phyloP scores from a whole-genome alignment of 139 green algal species.

The Dunaliella primolecta region DNA sequence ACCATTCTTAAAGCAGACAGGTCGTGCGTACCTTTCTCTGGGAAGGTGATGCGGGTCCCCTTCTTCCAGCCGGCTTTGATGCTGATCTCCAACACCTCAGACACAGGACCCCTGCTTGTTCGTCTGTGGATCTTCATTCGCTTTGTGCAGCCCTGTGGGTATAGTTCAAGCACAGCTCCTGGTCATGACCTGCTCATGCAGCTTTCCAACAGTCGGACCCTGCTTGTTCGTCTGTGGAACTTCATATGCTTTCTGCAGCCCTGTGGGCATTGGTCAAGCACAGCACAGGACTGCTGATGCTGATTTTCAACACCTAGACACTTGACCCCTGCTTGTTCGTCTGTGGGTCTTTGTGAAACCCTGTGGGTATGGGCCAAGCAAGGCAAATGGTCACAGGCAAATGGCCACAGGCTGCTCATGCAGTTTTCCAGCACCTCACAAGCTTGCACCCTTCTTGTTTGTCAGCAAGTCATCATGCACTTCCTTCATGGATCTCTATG shows the following conservation, averaged over 20 bases:
- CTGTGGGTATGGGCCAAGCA: not conserved
- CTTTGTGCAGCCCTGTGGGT: not conserved
- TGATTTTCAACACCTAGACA: constrained; percentile 82
- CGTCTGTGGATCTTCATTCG: constrained; percentile 40
- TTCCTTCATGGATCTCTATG: too few relatives aligned
- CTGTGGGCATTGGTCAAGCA: not conserved
- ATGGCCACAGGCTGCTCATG: not conserved
- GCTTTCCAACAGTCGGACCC: not conserved
- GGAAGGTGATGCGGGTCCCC: constrained; percentile 92
- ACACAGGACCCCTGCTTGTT: constrained; percentile 13
- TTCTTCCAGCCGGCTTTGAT: constrained; percentile 95
- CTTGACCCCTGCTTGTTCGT: constrained; percentile 8
- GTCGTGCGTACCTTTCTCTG: constrained; percentile 63
- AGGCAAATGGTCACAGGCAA: not conserved
- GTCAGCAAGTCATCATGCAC: not conserved
- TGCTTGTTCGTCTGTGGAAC: not conserved
- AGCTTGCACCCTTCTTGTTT: not conserved
- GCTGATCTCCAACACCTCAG: constrained; percentile 86
- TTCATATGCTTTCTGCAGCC: not conserved
- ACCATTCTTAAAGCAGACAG: too few relatives aligned
- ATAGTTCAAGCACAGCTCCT: not conserved
- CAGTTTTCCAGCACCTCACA: not conserved
- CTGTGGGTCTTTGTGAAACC: constrained; percentile 28
- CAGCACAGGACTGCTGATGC: too few relatives aligned
- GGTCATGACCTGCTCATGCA: not conserved